Conservation (phyloP, 106 monocot species). For the Allium fistulosum region DNA sequence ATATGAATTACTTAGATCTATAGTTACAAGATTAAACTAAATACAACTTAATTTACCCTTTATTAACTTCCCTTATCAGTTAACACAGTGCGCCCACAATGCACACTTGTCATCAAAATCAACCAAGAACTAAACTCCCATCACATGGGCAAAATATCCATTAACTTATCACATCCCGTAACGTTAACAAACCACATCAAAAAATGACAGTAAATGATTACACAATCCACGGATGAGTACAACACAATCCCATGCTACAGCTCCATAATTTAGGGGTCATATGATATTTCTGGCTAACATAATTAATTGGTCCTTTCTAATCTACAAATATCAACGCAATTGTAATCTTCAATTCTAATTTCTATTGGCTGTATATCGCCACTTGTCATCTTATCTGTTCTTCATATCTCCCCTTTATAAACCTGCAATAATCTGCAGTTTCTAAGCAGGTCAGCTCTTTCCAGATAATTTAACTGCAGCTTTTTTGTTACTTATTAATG, state of each 20-base stretch:
- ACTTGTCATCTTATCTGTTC: conserved; percentile 54
- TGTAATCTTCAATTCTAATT: conserved; percentile 37
- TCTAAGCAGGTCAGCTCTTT: too few relatives aligned
- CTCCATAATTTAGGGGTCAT: not conserved
- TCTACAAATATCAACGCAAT: conserved; percentile 7
- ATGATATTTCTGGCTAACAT: not conserved
- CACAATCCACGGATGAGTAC: not conserved
- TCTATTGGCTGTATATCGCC: conserved; percentile 61
- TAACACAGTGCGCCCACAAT: not conserved
- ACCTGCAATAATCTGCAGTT: not conserved
- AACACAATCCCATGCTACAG: not conserved
- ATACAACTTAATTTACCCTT: too few relatives aligned
- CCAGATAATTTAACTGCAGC: not conserved
- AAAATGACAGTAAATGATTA: not conserved
- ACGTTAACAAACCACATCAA: not conserved
- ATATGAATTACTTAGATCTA: too few relatives aligned
- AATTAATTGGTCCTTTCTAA: not conserved
- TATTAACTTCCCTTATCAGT: too few relatives aligned
- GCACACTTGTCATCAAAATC: not conserved
- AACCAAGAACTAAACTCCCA: not conserved
- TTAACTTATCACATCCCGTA: not conserved
- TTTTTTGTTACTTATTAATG: conserved; percentile 18
- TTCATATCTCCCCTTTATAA: not conserved
- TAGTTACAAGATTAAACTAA: too few relatives aligned
- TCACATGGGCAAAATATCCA: not conserved